Evolutionary conservation across 257 asterid species (phyloP).

Genomic region (Asclepias syriaca): DNA sequence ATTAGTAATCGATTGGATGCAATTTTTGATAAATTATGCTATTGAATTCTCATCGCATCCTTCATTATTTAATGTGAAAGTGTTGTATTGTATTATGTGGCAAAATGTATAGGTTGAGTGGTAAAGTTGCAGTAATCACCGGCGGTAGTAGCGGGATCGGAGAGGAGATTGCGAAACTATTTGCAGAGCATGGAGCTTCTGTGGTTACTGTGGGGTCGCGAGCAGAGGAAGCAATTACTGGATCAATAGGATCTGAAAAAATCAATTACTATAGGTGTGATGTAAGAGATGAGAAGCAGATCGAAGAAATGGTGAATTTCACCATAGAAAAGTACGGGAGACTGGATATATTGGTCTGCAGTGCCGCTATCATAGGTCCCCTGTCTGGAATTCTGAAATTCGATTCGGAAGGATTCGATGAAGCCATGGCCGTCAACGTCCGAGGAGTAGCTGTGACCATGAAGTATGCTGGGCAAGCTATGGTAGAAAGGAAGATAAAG

Average conservation of each 20-base stretch:
- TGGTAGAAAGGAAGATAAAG: constrained; percentile 40
- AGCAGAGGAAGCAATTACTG: constrained; percentile 19
- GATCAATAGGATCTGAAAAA: constrained; percentile 33
- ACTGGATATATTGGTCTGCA: constrained; percentile 57
- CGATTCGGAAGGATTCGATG: constrained; percentile 35
- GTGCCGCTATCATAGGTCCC: constrained; percentile 51
- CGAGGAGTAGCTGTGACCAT: constrained; percentile 57
- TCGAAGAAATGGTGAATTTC: constrained; percentile 39
- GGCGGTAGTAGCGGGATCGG: constrained; percentile 84
- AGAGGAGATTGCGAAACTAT: constrained; percentile 43
- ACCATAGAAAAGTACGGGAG: constrained; percentile 34
- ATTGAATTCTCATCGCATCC: background rate
- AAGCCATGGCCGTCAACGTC: constrained; percentile 38
- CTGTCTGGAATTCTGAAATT: constrained; percentile 40
- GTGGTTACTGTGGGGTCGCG: constrained; percentile 58
- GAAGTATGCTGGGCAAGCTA: constrained; percentile 58
- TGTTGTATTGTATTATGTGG: too few relatives aligned
- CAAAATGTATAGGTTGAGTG: constrained; percentile 35
- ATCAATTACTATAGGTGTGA: constrained; percentile 52
- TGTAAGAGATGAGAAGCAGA: constrained; percentile 50
- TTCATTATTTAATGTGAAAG: background rate
- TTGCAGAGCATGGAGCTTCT: constrained; percentile 48
- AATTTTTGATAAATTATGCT: background rate
- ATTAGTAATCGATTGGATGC: too few relatives aligned
- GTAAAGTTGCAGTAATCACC: constrained; percentile 65